These are phyloP conservation scores for Amanita subjunquillea DNA, from an alignment of 768 basidiomycete genomes.

Conservation along the genomic window DNA sequence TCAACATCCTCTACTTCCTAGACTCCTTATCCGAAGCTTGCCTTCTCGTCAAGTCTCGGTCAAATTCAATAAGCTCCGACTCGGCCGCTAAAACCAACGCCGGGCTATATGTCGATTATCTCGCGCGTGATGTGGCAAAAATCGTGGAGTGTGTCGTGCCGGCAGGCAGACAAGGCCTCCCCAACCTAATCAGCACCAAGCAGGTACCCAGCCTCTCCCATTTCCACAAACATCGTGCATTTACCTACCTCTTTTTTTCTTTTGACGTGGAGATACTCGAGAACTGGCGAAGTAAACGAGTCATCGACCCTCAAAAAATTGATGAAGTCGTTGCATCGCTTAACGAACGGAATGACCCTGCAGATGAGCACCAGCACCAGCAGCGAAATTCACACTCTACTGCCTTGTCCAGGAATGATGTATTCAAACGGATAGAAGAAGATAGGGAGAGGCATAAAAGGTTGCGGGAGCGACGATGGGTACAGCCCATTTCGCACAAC, in stretches of 20 bases:
- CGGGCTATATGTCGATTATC: slow-evolving; percentile 63
- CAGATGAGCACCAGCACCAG: slow-evolving; percentile 3
- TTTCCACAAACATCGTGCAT: not conserved
- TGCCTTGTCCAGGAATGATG: slow-evolving; percentile 50
- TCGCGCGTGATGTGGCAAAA: slow-evolving; percentile 66
- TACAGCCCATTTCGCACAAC: slow-evolving; percentile 59
- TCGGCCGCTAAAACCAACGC: slow-evolving; percentile 19
- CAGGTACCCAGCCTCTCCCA: slow-evolving; percentile 36
- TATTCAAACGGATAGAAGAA: slow-evolving; percentile 83
- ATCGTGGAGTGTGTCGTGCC: slow-evolving; percentile 86
- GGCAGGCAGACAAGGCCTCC: slow-evolving; percentile 74
- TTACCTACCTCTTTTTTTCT: not conserved
- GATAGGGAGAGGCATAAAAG: slow-evolving; percentile 90
- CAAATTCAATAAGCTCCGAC: slow-evolving; percentile 28
- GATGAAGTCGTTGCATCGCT: slow-evolving; percentile 58
- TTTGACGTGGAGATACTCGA: slow-evolving; percentile 62
- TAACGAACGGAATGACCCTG: slow-evolving; percentile 27
- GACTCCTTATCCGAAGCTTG: slow-evolving; percentile 81
- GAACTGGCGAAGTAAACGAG: slow-evolving; percentile 79
- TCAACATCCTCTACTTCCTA: slow-evolving; percentile 87
- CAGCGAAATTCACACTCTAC: slow-evolving; percentile 15
- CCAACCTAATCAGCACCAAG: slow-evolving; percentile 80
- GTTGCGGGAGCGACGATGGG: slow-evolving; percentile 84
- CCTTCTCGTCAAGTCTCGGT: slow-evolving; percentile 53
- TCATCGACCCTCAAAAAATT: slow-evolving; percentile 69